phyloP scores from a whole-genome alignment of 768 basidiomycete species.

The Mycena latifolia region DNA sequence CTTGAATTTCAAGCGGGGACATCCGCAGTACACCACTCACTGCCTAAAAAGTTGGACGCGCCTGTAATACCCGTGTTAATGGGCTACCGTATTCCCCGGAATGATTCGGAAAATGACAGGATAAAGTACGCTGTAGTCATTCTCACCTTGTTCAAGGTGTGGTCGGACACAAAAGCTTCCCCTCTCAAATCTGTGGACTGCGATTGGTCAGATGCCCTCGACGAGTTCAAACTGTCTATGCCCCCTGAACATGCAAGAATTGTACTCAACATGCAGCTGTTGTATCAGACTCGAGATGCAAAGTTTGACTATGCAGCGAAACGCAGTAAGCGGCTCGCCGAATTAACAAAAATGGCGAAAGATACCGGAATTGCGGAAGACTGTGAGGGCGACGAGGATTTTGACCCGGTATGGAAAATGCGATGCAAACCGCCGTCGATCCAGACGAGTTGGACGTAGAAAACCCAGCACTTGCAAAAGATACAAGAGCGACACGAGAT shows the following conservation, averaged over 20 bases:
- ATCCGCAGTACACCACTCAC: conserved; percentile 28
- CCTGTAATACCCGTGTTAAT: conserved; percentile 12
- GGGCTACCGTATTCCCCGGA: conserved; percentile 19
- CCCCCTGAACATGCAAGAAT: neutral
- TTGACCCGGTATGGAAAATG: conserved; percentile 23
- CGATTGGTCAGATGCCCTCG: conserved; percentile 8
- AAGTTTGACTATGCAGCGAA: conserved; percentile 10
- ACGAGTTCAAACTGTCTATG: neutral
- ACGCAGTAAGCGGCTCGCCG: neutral
- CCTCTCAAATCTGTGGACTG: conserved; percentile 9
- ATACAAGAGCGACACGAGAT: conserved; percentile 10
- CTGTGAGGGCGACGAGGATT: neutral
- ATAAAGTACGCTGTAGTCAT: conserved; percentile 18
- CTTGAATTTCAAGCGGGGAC: conserved; percentile 17
- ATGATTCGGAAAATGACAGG: conserved; percentile 17
- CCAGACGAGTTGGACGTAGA: conserved; percentile 1
- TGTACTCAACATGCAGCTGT: conserved; percentile 24
- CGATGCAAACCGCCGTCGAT: conserved; percentile 19
- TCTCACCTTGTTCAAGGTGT: conserved; percentile 12
- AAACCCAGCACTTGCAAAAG: neutral
- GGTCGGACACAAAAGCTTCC: conserved; percentile 1
- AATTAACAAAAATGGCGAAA: neutral
- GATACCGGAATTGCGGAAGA: neutral
- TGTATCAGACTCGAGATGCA: conserved; percentile 24
- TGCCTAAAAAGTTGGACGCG: conserved; percentile 21